Evolutionary conservation across 2,329 filamentous ascomycete genomes (phyloP).

Genomic region (Alternaria sp.): DNA sequence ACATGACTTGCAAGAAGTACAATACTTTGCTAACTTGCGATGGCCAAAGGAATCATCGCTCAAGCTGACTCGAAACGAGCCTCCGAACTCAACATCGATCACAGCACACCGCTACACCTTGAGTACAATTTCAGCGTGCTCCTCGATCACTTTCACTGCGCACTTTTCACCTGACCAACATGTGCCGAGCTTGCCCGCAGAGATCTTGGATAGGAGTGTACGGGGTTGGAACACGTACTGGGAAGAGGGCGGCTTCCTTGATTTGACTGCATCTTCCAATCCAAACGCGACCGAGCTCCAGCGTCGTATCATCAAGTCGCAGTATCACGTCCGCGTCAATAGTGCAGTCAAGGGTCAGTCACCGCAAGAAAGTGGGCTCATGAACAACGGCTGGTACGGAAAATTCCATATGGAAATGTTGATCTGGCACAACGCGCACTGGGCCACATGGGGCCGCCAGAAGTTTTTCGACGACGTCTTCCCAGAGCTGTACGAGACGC

Average conservation of each 20-base stretch:
- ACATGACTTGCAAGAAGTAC: conserved; percentile 55
- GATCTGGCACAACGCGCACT: conserved; percentile 62
- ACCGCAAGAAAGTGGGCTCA: conserved; percentile 59
- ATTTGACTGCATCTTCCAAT: conserved; percentile 54
- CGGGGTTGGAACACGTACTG: conserved; percentile 60
- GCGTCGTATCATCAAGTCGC: conserved; percentile 60
- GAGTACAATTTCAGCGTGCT: conserved; percentile 6
- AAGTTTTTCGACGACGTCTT: conserved; percentile 56
- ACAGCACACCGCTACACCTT: conserved; percentile 42
- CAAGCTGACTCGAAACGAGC: conserved; percentile 45
- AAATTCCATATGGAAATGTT: conserved; percentile 38
- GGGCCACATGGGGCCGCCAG: conserved; percentile 59
- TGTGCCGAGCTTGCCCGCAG: conserved; percentile 27
- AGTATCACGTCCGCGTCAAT: conserved; percentile 63
- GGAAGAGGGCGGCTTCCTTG: conserved; percentile 61
- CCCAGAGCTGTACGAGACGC: conserved; percentile 57
- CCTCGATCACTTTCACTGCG: conserved; percentile 33
- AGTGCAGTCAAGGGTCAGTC: conserved; percentile 59
- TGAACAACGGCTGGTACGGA: conserved; percentile 64
- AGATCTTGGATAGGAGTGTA: conserved; percentile 44
- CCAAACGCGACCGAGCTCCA: conserved; percentile 60
- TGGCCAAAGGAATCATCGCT: conserved; percentile 53
- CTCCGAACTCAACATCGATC: conserved; percentile 54
- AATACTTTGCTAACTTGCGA: conserved; percentile 53
- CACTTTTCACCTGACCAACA: conserved; percentile 40